A percentile compares a stretch with the other conserved stretches of the same genome.
These are phyloP conservation scores for Oryza brachyantha DNA, from an alignment of 176 grass and related monocot species.

Conservation along the genomic window DNA sequence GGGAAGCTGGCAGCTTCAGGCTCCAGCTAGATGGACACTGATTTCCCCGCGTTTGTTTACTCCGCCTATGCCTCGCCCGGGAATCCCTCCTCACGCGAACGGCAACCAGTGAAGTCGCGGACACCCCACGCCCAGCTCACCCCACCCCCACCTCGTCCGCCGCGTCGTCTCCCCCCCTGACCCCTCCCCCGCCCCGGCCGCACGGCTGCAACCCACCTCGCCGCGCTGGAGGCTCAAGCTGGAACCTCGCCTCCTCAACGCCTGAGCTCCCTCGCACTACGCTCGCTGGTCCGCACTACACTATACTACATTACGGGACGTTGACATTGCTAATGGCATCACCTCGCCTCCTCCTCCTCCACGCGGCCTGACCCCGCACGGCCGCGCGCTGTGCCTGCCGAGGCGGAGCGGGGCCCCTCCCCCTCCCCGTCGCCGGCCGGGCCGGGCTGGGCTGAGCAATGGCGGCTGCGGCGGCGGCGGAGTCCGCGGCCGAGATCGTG, in stretches of 20 bases:
- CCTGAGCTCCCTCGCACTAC: slow-evolving; percentile 36
- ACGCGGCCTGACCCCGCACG: slow-evolving; percentile 32
- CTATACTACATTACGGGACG: slow-evolving; percentile 33
- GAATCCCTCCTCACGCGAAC: slow-evolving; percentile 56
- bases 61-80: slow-evolving; percentile 32
- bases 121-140: slow-evolving; percentile 47
- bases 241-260: slow-evolving; percentile 7
- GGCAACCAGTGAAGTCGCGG: slow-evolving; percentile 17
- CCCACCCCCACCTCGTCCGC: not conserved
- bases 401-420: not conserved
- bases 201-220: not conserved
- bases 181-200: not conserved
- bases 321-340: slow-evolving; percentile 48
- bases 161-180: not conserved
- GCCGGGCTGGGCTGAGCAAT: slow-evolving; percentile 6
- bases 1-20: not conserved
- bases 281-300: not conserved
- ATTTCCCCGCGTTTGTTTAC: slow-evolving; percentile 31
- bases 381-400: not conserved
- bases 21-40: slow-evolving; percentile 27
- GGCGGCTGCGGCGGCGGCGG: slow-evolving; percentile 31
- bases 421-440: not conserved
- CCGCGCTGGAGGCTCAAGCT: slow-evolving; percentile 16
- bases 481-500: slow-evolving; percentile 46
- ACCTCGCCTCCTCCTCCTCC: slow-evolving; percentile 34